Conservation (phyloP, 2,329 filamentous ascomycete species). For the Sarocladium brachiariae region DNA sequence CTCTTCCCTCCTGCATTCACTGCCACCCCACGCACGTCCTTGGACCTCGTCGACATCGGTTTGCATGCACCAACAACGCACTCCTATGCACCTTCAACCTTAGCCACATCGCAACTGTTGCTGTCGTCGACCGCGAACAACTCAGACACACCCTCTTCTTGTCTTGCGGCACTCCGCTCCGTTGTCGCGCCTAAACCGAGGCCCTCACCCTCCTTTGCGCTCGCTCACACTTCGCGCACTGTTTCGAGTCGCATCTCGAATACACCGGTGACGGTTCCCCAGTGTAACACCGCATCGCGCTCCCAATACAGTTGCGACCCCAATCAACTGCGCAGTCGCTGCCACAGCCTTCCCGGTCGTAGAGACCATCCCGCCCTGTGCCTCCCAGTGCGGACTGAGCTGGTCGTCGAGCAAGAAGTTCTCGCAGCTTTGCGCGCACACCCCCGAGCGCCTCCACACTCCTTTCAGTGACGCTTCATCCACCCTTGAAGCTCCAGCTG, state of each 20-base stretch:
- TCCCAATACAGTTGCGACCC: not conserved
- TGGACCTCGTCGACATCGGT: conserved; percentile 1
- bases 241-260: conserved; percentile 1
- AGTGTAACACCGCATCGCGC: conserved; percentile 8
- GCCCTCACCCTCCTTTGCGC: not conserved
- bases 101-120: conserved; percentile 3
- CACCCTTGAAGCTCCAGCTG: conserved; percentile 4
- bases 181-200: conserved; percentile 1
- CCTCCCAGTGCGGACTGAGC: conserved; percentile 4
- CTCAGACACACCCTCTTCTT: conserved; percentile 2
- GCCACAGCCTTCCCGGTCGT: not conserved
- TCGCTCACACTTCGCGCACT: not conserved
- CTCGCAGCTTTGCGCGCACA: conserved; percentile 5
- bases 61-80: conserved; percentile 4
- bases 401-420: not conserved
- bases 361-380: not conserved
- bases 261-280: not conserved
- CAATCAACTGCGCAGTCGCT: not conserved
- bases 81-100: not conserved
- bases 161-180: not conserved
- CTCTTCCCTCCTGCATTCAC: conserved; percentile 6
- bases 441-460: not conserved
- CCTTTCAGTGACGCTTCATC: not conserved
- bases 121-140: not conserved
- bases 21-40: conserved; percentile 8